Percentiles rank a stretch among this genome's conserved stretches.
Conservation (phyloP, 1,284 basidiomycete genomes). For the Takashimella koratensis region DNA sequence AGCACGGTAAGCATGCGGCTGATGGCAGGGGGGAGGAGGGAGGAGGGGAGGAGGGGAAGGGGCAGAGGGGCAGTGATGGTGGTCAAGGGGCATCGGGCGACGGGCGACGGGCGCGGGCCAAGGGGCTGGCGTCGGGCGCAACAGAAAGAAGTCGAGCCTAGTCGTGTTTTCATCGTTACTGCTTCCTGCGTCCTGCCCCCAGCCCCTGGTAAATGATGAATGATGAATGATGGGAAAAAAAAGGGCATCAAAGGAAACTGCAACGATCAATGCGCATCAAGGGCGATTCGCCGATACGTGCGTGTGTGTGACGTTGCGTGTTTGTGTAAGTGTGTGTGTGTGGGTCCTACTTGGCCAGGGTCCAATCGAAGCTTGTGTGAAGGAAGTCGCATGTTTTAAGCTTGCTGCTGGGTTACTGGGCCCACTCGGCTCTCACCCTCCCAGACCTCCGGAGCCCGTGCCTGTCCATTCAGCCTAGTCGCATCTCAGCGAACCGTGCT, state of each 20-base stretch:
- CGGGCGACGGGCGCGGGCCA: no score
- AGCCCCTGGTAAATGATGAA: no score
- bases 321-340: neutral
- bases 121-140: neutral
- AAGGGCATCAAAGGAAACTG: no score
- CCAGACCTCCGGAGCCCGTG: no score
- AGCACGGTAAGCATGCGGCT: no score
- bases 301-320: neutral
- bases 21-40: neutral
- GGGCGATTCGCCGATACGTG: no score
- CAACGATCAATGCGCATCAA: no score
- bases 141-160: neutral
- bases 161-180: neutral
- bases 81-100: no score
- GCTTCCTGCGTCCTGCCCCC: neutral
- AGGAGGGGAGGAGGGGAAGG: neutral
- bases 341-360: neutral
- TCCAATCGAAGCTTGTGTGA: no score
- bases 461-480: no score
- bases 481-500: no score
- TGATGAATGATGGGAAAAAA: no score
- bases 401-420: neutral
- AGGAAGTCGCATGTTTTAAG: neutral
- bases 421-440: neutral
- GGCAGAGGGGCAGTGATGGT: neutral